Conservation (phyloP, 208 protist genomes). For the Lotmaria passim region DNA sequence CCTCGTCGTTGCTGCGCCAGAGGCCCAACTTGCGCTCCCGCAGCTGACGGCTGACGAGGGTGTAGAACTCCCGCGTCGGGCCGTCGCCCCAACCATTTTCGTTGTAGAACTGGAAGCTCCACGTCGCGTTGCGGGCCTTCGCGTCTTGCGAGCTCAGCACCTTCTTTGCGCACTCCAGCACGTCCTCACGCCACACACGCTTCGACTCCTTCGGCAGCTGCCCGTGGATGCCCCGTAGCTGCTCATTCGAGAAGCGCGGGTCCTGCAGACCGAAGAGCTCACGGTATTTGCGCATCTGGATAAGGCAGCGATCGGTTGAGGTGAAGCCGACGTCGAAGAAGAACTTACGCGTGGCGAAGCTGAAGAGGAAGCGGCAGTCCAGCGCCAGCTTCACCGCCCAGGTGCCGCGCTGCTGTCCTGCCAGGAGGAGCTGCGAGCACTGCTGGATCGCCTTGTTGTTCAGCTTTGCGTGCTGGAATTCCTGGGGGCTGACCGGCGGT, state of each 20-base stretch:
- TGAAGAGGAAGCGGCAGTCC: constrained; percentile 87
- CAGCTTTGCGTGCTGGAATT: constrained; percentile 79
- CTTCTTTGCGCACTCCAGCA: constrained; percentile 69
- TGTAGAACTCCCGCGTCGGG: constrained; percentile 92
- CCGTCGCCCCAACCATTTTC: constrained; percentile 90
- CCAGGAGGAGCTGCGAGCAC: constrained; percentile 73
- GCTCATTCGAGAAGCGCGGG: constrained; percentile 23
- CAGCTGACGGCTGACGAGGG: constrained; percentile 73
- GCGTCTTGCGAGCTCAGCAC: constrained; percentile 47
- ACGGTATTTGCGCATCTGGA: constrained; percentile 37
- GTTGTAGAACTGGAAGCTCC: constrained; percentile 92
- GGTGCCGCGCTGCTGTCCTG: constrained; percentile 71
- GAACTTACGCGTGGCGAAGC: constrained; percentile 66
- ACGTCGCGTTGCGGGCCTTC: constrained; percentile 43
- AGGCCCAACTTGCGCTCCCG: constrained; percentile 60
- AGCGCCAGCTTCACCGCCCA: constrained; percentile 86
- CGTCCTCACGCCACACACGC: constrained; percentile 62
- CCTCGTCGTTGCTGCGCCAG: constrained; percentile 60
- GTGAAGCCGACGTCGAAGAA: constrained; percentile 83
- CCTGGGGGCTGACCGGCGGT: constrained; percentile 42
- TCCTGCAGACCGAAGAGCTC: constrained; percentile 31
- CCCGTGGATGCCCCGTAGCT: constrained; percentile 20
- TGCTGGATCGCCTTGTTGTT: constrained; percentile 85
- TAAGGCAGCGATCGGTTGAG: constrained; percentile 33
- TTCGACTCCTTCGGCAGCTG: constrained; percentile 45